Evolutionary conservation across 495 filamentous ascomycete species (phyloP).

Genomic region (Cairneyella variabilis): DNA sequence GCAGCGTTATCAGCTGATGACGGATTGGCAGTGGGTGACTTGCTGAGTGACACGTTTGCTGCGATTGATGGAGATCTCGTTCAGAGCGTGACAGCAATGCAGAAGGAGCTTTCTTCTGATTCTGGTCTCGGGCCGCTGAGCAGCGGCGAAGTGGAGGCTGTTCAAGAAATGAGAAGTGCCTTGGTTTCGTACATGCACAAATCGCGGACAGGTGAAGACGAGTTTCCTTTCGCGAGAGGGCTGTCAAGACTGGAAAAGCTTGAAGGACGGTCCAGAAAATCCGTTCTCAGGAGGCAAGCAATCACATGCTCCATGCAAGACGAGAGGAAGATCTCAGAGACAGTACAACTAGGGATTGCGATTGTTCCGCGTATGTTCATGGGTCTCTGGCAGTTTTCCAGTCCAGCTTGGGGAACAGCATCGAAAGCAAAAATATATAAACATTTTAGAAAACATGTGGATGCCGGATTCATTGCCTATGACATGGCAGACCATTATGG

Average conservation of each 20-base stretch:
- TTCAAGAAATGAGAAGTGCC: slow-evolving; percentile 5
- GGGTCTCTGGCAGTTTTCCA: slow-evolving; percentile 43
- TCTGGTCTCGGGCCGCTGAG: slow-evolving; percentile 15
- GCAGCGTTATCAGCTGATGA: neutral
- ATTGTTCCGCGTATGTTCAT: slow-evolving; percentile 37
- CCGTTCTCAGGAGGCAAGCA: neutral
- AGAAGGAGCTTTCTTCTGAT: slow-evolving; percentile 32
- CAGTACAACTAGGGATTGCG: slow-evolving; percentile 29
- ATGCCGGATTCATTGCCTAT: slow-evolving; percentile 28
- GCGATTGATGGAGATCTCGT: slow-evolving; percentile 39
- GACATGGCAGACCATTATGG: slow-evolving; percentile 49
- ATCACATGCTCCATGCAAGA: neutral
- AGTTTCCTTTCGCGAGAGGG: neutral
- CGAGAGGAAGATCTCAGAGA: slow-evolving; percentile 20
- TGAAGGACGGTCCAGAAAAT: neutral
- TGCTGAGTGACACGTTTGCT: slow-evolving; percentile 22
- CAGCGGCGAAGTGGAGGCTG: neutral
- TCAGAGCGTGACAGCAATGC: slow-evolving; percentile 37
- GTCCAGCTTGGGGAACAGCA: slow-evolving; percentile 41
- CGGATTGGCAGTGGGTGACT: neutral
- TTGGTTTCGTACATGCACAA: neutral
- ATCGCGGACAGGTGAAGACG: neutral
- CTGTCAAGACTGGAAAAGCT: neutral
- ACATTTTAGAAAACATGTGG: slow-evolving; percentile 27
- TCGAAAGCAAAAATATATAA: slow-evolving; percentile 25